phyloP scores from a whole-genome alignment of 2,329 filamentous ascomycete genomes.

The Exophiala sp. region DNA sequence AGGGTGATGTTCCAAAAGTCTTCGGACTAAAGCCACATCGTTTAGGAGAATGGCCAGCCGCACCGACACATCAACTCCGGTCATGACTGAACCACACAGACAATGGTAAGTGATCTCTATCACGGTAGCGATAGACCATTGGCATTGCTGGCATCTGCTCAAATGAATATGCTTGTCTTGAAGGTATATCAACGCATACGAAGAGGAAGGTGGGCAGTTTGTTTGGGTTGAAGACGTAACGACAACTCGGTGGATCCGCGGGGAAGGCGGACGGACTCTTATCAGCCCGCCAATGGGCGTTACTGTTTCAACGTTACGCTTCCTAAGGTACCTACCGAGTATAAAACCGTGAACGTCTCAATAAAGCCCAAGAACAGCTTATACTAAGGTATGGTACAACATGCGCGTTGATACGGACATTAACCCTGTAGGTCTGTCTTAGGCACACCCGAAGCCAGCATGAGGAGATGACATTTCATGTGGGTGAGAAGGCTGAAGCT shows the following conservation, averaged over 20 bases:
- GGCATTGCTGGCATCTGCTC: not conserved
- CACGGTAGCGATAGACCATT: not conserved
- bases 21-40: slow-evolving; percentile 65
- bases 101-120: not conserved
- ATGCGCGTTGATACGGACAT: too few species aligned
- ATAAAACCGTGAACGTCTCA: too few species aligned
- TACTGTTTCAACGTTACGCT: too few species aligned
- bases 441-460: too few species aligned
- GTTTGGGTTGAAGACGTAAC: not conserved
- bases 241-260: not conserved
- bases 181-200: not conserved
- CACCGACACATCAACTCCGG: slow-evolving; percentile 19
- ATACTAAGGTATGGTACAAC: too few species aligned
- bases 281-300: not conserved
- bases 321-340: too few species aligned
- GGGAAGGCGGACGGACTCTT: not conserved
- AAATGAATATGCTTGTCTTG: not conserved
- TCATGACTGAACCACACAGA: slow-evolving; percentile 6
- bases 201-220: not conserved
- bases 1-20: slow-evolving; percentile 70
- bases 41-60: slow-evolving; percentile 72
- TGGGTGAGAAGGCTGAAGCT: too few species aligned
- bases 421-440: too few species aligned
- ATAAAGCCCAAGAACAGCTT: too few species aligned
- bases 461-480: too few species aligned